These are phyloP conservation scores for Sugiyamaella novakii DNA, from an alignment of 1,139 yeast species.

Conservation along the genomic window DNA sequence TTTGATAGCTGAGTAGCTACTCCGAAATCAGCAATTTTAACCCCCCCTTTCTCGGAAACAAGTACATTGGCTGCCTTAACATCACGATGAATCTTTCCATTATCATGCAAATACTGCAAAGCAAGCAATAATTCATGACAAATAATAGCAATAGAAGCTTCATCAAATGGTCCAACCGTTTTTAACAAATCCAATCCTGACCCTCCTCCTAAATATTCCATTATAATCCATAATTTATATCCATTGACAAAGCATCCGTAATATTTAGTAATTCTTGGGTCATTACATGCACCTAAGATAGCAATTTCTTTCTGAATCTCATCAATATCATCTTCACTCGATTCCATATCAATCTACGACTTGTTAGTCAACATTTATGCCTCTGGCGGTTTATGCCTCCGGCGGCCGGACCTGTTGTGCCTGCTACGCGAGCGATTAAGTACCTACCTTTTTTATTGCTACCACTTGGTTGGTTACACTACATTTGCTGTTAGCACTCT, in stretches of 20 bases:
- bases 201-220: conserved; percentile 81
- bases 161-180: conserved; percentile 58
- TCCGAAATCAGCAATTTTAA: conserved; percentile 94
- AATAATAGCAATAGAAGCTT: conserved; percentile 59
- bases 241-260: conserved; percentile 81
- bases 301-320: conserved; percentile 82
- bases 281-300: conserved; percentile 72
- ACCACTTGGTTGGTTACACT: conserved; percentile 26
- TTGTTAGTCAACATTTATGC: conserved; percentile 30
- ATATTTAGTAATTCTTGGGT: conserved; percentile 70
- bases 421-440: not conserved
- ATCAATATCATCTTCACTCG: conserved; percentile 70
- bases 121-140: conserved; percentile 64
- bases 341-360: conserved; percentile 67
- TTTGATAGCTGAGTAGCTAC: conserved; percentile 86
- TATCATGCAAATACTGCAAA: conserved; percentile 67
- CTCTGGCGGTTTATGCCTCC: conserved; percentile 11
- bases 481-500: not conserved
- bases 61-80: conserved; percentile 83
- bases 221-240: conserved; percentile 79
- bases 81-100: conserved; percentile 84
- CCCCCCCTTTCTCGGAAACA: conserved; percentile 68
- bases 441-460: conserved; percentile 22
- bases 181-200: conserved; percentile 64
- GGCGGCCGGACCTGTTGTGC: not conserved